Percentiles rank a stretch among this genome's conserved stretches.
phyloP scores from a whole-genome alignment of 441 rosid genomes.

The Omphalea diandra region DNA sequence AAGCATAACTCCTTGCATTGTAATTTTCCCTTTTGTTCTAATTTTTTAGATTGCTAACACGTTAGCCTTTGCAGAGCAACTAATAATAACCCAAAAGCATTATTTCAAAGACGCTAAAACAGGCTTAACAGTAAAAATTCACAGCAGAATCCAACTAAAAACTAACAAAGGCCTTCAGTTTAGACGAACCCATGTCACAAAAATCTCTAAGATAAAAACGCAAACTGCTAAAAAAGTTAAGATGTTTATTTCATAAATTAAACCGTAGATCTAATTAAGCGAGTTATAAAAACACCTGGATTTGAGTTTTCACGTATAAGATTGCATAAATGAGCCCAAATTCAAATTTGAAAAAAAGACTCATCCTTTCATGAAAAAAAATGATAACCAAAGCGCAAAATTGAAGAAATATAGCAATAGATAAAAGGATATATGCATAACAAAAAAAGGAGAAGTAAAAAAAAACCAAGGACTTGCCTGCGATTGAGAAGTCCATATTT shows the following conservation, averaged over 20 bases:
- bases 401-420: not conserved
- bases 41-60: not conserved
- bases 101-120: not conserved
- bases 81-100: not conserved
- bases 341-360: not conserved
- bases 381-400: not conserved
- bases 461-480: constrained; percentile 30
- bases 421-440: not conserved
- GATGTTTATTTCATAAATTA: not conserved
- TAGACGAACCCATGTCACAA: not conserved
- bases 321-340: not conserved
- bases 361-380: not conserved
- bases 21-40: not conserved
- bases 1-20: too few species aligned
- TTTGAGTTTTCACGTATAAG: not conserved
- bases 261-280: constrained; percentile 4
- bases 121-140: constrained; percentile 3
- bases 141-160: not conserved
- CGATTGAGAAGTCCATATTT: constrained; percentile 30
- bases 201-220: not conserved
- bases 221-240: not conserved
- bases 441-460: not conserved
- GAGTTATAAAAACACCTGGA: not conserved
- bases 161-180: not conserved
- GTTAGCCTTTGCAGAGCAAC: not conserved